Evolutionary conservation across 495 filamentous ascomycete species (phyloP).

Genomic region (Mytilinidion resinicola): DNA sequence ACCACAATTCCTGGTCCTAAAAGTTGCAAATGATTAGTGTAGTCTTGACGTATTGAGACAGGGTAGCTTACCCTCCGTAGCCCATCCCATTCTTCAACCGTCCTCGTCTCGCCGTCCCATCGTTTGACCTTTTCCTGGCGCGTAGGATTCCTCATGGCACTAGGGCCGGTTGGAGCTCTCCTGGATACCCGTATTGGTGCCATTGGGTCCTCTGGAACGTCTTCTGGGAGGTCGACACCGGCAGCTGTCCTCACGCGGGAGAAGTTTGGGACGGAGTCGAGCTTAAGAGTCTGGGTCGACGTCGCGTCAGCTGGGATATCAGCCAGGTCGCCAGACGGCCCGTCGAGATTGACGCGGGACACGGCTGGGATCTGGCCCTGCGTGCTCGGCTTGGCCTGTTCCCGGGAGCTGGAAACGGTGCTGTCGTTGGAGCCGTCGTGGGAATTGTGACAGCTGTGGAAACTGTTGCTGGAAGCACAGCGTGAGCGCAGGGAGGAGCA

Average conservation of each 20-base stretch:
- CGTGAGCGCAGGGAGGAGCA: constrained; percentile 5
- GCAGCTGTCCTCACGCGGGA: not conserved
- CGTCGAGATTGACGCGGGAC: not conserved
- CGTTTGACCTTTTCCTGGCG: constrained; percentile 31
- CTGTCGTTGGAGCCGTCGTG: constrained; percentile 4
- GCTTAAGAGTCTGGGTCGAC: not conserved
- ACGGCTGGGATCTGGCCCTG: constrained; percentile 14
- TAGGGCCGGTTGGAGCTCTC: constrained; percentile 9
- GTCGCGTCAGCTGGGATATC: constrained; percentile 1
- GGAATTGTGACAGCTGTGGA: not conserved
- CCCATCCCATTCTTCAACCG: constrained; percentile 47
- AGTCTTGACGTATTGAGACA: not conserved
- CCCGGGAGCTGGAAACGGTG: not conserved
- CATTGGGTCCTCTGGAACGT: not conserved
- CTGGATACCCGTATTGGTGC: not conserved
- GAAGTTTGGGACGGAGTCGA: not conserved
- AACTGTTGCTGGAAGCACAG: too few species aligned
- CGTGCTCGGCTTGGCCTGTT: constrained; percentile 3
- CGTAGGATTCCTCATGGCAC: constrained; percentile 11
- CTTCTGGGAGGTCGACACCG: not conserved
- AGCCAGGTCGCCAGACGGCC: not conserved
- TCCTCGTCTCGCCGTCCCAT: constrained; percentile 53
- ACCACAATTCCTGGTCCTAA: constrained; percentile 60
- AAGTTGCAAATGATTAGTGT: not conserved
- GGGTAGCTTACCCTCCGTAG: constrained; percentile 43